Percentiles rank a stretch among this genome's conserved stretches.
These are phyloP conservation scores for Fusarium tricinctum DNA, from an alignment of 2,329 filamentous ascomycete genomes.

Conservation along the genomic window DNA sequence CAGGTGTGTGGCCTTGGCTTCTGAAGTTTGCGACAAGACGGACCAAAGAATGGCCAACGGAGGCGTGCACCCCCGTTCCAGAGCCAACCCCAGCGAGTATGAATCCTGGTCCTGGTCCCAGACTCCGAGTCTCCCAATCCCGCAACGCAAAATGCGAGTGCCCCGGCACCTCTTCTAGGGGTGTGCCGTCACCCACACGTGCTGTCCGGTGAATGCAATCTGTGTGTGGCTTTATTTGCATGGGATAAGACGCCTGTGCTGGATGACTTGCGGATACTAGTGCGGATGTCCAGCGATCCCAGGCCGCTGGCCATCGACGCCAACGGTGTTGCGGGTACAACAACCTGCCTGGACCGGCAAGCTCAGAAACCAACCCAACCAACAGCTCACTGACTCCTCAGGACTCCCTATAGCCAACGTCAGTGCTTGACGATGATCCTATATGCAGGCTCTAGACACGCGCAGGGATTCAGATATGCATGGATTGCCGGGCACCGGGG, in stretches of 20 bases:
- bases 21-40: constrained; percentile 48
- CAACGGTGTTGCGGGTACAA: constrained; percentile 47
- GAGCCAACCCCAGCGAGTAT: background rate
- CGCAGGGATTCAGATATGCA: constrained; percentile 36
- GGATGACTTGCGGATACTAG: constrained; percentile 51
- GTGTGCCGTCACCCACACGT: constrained; percentile 47
- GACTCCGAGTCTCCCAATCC: constrained; percentile 29
- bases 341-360: constrained; percentile 16
- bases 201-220: constrained; percentile 44
- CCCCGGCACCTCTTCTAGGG: constrained; percentile 40
- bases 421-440: constrained; percentile 44
- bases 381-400: constrained; percentile 43
- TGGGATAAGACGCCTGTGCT: constrained; percentile 40
- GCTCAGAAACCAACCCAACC: constrained; percentile 46
- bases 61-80: constrained; percentile 27
- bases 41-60: constrained; percentile 45
- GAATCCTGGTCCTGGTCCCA: constrained; percentile 6
- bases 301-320: constrained; percentile 45
- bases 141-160: constrained; percentile 43
- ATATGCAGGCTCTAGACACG: constrained; percentile 40
- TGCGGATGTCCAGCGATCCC: constrained; percentile 46
- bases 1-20: constrained; percentile 44
- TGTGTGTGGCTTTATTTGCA: constrained; percentile 50
- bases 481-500: constrained; percentile 46
- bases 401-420: constrained; percentile 6